Conservation (phyloP, 768 basidiomycete genomes). For the Hygrophorus russula region DNA sequence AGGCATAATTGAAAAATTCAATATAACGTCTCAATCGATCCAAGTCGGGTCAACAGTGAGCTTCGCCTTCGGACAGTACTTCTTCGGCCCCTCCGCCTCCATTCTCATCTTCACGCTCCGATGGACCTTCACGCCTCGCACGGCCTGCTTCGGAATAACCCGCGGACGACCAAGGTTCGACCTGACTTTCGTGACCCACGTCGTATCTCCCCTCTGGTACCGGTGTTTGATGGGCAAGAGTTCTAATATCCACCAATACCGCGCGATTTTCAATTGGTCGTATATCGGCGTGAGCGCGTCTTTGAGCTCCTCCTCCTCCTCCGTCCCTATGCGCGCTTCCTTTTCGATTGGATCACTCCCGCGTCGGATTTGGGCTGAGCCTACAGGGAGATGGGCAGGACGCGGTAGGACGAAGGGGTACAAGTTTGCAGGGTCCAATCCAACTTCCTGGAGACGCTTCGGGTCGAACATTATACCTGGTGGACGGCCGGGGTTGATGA, state of each 20-base stretch:
- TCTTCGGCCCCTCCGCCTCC: constrained; percentile 30
- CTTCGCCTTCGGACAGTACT: constrained; percentile 27
- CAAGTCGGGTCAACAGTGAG: constrained; percentile 22
- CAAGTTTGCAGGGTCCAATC: constrained; percentile 29
- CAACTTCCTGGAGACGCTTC: constrained; percentile 27
- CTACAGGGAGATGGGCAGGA: constrained; percentile 17
- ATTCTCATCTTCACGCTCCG: constrained; percentile 41
- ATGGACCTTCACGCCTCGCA: constrained; percentile 30
- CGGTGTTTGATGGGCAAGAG: constrained; percentile 25
- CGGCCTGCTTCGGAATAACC: constrained; percentile 28
- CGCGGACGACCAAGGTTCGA: constrained; percentile 30
- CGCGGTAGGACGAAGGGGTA: constrained; percentile 22
- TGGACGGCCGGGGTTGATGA: too few relatives aligned
- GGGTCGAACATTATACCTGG: constrained; percentile 42
- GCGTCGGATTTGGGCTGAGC: constrained; percentile 11
- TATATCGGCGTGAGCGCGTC: constrained; percentile 38
- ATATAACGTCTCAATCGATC: constrained; percentile 22
- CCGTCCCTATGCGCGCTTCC: constrained; percentile 9
- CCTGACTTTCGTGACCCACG: constrained; percentile 16
- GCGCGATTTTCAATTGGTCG: constrained; percentile 34
- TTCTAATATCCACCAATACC: constrained; percentile 56
- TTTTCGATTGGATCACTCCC: constrained; percentile 1
- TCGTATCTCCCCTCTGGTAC: constrained; percentile 22
- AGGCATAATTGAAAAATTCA: too few relatives aligned
- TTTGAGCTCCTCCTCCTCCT: constrained; percentile 42